Evolutionary conservation across 495 filamentous ascomycete genomes (phyloP).

Genomic region (Penicillium steckii): DNA sequence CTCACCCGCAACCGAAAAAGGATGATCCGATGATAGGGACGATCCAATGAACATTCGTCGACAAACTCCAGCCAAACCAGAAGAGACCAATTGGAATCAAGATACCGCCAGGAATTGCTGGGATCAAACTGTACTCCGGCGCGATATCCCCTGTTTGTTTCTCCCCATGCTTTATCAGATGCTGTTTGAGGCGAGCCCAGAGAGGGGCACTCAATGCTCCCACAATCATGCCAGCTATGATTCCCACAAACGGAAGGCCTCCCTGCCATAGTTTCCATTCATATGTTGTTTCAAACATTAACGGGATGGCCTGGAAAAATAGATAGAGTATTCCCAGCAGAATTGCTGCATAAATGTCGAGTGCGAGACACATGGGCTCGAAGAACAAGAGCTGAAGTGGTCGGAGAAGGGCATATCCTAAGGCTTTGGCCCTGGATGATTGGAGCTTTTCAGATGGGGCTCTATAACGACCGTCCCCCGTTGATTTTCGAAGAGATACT

Average conservation of each 20-base stretch:
- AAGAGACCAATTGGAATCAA: constrained; percentile 75
- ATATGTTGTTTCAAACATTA: constrained; percentile 65
- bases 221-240: constrained; percentile 66
- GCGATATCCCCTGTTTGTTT: constrained; percentile 2
- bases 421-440: constrained; percentile 31
- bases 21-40: constrained; percentile 75
- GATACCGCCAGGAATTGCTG: constrained; percentile 64
- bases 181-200: constrained; percentile 58
- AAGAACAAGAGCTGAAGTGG: constrained; percentile 70
- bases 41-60: constrained; percentile 61
- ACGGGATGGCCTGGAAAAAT: constrained; percentile 76
- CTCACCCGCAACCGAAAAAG: constrained; percentile 67
- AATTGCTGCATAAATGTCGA: constrained; percentile 67
- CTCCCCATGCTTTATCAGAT: constrained; percentile 44
- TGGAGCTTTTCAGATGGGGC: background rate
- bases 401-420: constrained; percentile 57
- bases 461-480: constrained; percentile 41
- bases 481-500: constrained; percentile 55
- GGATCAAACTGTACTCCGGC: constrained; percentile 75
- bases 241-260: constrained; percentile 47
- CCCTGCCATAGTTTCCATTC: constrained; percentile 66
- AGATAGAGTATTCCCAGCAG: constrained; percentile 72
- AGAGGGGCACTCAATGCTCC: constrained; percentile 40
- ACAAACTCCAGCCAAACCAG: constrained; percentile 70
- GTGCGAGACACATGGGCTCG: constrained; percentile 68